phyloP scores from a whole-genome alignment of 805 yeast genomes.

The Metschnikowia drakensbergensis region DNA sequence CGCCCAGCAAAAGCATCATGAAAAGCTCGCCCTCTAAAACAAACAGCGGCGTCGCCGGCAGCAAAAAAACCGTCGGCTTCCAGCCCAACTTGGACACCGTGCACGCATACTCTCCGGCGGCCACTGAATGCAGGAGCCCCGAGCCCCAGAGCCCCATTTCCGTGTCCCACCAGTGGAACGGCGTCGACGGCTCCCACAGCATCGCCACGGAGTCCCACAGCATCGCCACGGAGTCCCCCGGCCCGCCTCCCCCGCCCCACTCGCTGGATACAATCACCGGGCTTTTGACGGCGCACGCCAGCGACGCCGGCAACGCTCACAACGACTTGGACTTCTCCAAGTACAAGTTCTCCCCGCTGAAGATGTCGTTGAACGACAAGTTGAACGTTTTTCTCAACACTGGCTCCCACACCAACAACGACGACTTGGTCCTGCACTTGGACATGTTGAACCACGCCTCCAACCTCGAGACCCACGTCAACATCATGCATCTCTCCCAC shows the following conservation, averaged over 20 bases:
- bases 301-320: background rate
- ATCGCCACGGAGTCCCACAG: conserved; percentile 10
- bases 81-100: conserved; percentile 14
- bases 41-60: conserved; percentile 20
- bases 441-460: conserved; percentile 25
- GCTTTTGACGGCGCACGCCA: conserved; percentile 2
- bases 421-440: conserved; percentile 37
- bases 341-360: background rate
- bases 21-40: conserved; percentile 9
- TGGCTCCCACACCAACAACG: conserved; percentile 15
- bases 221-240: conserved; percentile 8
- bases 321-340: background rate
- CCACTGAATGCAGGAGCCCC: background rate
- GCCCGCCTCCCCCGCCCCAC: conserved; percentile 20
- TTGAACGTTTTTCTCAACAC: conserved; percentile 39
- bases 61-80: conserved; percentile 40
- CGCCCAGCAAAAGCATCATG: conserved; percentile 41
- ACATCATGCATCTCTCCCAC: conserved; percentile 34
- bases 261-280: conserved; percentile 18
- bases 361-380: conserved; percentile 42
- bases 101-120: conserved; percentile 9
- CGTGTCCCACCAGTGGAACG: conserved; percentile 14
- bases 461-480: conserved; percentile 26
- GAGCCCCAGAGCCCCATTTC: background rate
- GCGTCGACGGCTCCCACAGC: conserved; percentile 5